A percentile compares a stretch with the other conserved stretches of the same genome.
Evolutionary conservation across 345 rosid genomes (phyloP).

Genomic region (Euphorbia peplus): DNA sequence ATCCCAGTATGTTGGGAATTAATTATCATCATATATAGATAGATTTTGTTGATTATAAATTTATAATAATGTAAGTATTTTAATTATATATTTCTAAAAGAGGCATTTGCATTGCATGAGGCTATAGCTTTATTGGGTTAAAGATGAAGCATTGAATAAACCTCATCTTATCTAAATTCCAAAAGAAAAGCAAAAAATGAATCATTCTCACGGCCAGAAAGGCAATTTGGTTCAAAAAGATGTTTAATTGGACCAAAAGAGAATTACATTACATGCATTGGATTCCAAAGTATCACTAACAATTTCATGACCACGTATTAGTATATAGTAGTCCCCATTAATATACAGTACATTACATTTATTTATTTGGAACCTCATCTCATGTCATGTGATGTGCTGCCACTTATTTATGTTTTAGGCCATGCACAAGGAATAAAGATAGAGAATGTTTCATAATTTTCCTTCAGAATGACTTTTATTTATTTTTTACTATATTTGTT

Average conservation of each 20-base stretch:
- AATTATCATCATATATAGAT: not conserved
- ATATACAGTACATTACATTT: no score
- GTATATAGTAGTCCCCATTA: no score
- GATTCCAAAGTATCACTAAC: conserved; percentile 39
- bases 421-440: conserved; percentile 18
- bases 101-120: conserved; percentile 5
- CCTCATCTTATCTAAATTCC: conserved; percentile 48
- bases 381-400: no score
- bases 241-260: conserved; percentile 27
- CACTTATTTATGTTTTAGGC: no score
- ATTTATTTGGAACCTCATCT: no score
- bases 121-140: conserved; percentile 10
- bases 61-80: no score
- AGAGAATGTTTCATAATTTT: conserved; percentile 14
- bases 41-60: not conserved
- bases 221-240: conserved; percentile 32
- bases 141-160: conserved; percentile 41
- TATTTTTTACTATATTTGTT: not conserved
- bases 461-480: conserved; percentile 11
- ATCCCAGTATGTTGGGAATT: not conserved
- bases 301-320: no score
- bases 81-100: no score
- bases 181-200: conserved; percentile 41
- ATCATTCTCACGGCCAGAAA: conserved; percentile 38
- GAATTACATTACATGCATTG: conserved; percentile 29